Evolutionary conservation across 192 early-diverging fungal species (phyloP), one percentile per base, ranked within the genome.

Genomic region (Coemansia nantahalensis): DNA sequence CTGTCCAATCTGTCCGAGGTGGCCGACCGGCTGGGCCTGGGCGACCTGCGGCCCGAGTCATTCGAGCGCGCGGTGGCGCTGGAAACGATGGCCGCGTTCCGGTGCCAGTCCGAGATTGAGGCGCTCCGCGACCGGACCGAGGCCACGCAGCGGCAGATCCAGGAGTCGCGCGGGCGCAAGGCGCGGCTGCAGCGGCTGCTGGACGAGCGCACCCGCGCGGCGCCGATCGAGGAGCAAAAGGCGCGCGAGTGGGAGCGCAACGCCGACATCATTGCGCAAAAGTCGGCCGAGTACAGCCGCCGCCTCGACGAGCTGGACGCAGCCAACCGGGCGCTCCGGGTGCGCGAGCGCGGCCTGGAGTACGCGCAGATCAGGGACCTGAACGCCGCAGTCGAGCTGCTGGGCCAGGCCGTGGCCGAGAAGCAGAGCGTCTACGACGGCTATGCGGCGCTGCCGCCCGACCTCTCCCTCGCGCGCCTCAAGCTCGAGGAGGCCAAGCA

Each of bases 161-260:
- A 35, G 8, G 48, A 39, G 22, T 73, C 70, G 19, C 51, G 55
- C 13, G 54, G 45, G 45, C 35, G 70, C 31, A 62, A 61, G 21
- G 19, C 35, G 19, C 43, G 36, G 21, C 31, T 73, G 15, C 54
- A 40, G 13, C 35, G 26, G 21, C 16, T 68, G 34, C 45, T 79
- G 13, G 61, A 56, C 9, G 18, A 50, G 10, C 51, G 64, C 5
- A 15, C 11, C 10, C n/a, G 9, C 13, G 54, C 41, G 5, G 55
- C 55, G 1, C 48, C 56, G 8, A 39, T 66, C 11, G 77, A 79
- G 39, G 56, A 69, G 41, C 68, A 72, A 33, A 79, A 79, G 54
- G 55, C 64, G 1, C 45, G 65, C 3, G 77, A 79, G 35, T 79
- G 77, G 77, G 30, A 42, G 48, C 54, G 68, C 15, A 79, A 79